Conservation (phyloP, 495 filamentous ascomycete genomes). For the Acidomyces sp. region DNA sequence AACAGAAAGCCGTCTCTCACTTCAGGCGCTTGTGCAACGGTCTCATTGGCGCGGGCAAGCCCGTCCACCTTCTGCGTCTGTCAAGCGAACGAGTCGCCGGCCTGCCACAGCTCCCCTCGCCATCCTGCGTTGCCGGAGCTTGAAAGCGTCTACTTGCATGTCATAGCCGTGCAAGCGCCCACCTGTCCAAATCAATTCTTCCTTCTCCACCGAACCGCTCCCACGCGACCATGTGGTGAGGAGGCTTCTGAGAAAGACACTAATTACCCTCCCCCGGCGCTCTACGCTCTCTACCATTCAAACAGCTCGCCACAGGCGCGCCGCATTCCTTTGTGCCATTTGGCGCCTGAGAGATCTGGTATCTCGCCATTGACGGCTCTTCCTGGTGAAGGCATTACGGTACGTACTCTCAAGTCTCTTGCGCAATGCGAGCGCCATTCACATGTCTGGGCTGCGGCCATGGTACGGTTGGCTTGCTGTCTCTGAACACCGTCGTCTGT, state of each 20-base stretch:
- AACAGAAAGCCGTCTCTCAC: no score
- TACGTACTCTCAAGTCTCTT: slow-evolving; percentile 10
- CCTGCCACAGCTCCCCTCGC: no score
- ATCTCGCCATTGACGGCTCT: slow-evolving; percentile 14
- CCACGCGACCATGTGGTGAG: slow-evolving; percentile 9
- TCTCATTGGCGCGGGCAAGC: no score
- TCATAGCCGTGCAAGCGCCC: slow-evolving; percentile 8
- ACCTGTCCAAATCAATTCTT: background rate
- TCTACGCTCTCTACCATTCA: slow-evolving; percentile 1
- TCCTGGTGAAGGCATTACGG: slow-evolving; percentile 14
- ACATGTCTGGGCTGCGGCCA: background rate
- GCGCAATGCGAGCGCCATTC: background rate
- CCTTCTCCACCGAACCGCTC: background rate
- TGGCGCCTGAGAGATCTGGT: slow-evolving; percentile 17
- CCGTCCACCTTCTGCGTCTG: no score
- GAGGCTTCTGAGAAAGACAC: slow-evolving; percentile 7
- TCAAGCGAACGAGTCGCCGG: no score
- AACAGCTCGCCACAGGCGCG: slow-evolving; percentile 2
- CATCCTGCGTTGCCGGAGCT: no score
- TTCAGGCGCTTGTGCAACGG: no score
- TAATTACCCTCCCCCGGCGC: background rate
- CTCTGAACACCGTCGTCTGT: background rate
- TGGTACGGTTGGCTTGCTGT: slow-evolving; percentile 4
- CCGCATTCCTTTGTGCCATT: slow-evolving; percentile 13
- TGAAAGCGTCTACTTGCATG: slow-evolving; percentile 12